phyloP scores from a whole-genome alignment of 2,329 filamentous ascomycete species.

The Clathrospora elynae region DNA sequence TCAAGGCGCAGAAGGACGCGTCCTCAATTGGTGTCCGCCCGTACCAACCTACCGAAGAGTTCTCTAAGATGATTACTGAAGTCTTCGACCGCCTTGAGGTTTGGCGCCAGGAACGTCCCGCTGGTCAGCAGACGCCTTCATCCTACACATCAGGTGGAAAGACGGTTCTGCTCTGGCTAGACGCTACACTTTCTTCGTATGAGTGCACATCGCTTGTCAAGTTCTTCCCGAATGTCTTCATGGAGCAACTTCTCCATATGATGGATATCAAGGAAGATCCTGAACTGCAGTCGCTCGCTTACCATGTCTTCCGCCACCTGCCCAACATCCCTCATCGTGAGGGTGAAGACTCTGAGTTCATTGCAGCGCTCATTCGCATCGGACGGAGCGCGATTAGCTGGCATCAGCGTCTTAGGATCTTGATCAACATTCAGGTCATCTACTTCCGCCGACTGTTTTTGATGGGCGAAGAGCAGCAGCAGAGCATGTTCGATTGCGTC shows the following conservation, averaged over 20 bases:
- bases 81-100: slow-evolving; percentile 80
- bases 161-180: slow-evolving; percentile 93
- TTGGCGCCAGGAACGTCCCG: slow-evolving; percentile 83
- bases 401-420: slow-evolving; percentile 92
- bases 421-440: slow-evolving; percentile 98
- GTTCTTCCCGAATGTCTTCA: slow-evolving; percentile 89
- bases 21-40: slow-evolving; percentile 85
- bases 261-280: slow-evolving; percentile 99
- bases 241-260: slow-evolving; percentile 95
- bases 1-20: slow-evolving; percentile 76
- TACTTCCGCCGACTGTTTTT: slow-evolving; percentile 97
- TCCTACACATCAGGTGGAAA: slow-evolving; percentile 96
- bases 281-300: slow-evolving; percentile 90
- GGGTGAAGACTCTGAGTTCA: slow-evolving; percentile 83
- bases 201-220: slow-evolving; percentile 89
- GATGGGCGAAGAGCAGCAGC: slow-evolving; percentile 73
- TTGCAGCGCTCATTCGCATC: slow-evolving; percentile 83
- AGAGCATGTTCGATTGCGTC: slow-evolving; percentile 87
- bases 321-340: slow-evolving; percentile 92
- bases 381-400: slow-evolving; percentile 83
- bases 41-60: slow-evolving; percentile 78
- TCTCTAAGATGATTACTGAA: slow-evolving; percentile 70
- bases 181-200: slow-evolving; percentile 85
- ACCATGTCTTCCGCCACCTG: slow-evolving; percentile 94
- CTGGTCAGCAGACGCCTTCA: slow-evolving; percentile 90